phyloP scores from a whole-genome alignment of 192 early-diverging fungal genomes.

The Coemansia sp. region DNA sequence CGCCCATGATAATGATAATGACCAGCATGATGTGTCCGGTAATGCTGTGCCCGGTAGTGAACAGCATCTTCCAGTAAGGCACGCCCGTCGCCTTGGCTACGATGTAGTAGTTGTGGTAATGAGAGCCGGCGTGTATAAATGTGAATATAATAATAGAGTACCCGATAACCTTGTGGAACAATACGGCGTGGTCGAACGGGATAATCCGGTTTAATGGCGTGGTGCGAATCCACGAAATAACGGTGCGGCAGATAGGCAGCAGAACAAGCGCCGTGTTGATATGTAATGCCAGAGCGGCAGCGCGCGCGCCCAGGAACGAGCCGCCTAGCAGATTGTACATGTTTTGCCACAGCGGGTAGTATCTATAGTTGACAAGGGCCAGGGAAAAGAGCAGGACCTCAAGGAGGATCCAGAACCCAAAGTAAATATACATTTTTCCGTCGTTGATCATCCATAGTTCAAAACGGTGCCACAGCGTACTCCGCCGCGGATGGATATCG shows the following conservation, averaged over 20 bases:
- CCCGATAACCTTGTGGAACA: slow-evolving; percentile 79
- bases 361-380: slow-evolving; percentile 62
- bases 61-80: slow-evolving; percentile 55
- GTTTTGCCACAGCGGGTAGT: slow-evolving; percentile 56
- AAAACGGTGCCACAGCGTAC: slow-evolving; percentile 44
- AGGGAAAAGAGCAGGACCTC: slow-evolving; percentile 60
- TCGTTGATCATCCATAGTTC: slow-evolving; percentile 55
- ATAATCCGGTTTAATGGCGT: slow-evolving; percentile 75
- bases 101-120: slow-evolving; percentile 74
- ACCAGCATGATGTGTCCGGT: slow-evolving; percentile 78
- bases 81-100: slow-evolving; percentile 23
- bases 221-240: slow-evolving; percentile 71
- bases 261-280: slow-evolving; percentile 75
- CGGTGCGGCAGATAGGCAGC: slow-evolving; percentile 78
- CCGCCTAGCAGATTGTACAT: slow-evolving; percentile 55
- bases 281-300: slow-evolving; percentile 69
- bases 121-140: slow-evolving; percentile 65
- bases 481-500: slow-evolving; percentile 34
- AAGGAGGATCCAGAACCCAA: slow-evolving; percentile 62
- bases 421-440: slow-evolving; percentile 54
- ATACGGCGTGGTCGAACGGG: slow-evolving; percentile 81
- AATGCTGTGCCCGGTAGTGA: slow-evolving; percentile 71
- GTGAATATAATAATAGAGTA: slow-evolving; percentile 79
- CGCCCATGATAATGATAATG: slow-evolving; percentile 74
- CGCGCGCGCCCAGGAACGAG: slow-evolving; percentile 60